Conservation (phyloP, 106 monocot species). For the Agapanthus africanus region DNA sequence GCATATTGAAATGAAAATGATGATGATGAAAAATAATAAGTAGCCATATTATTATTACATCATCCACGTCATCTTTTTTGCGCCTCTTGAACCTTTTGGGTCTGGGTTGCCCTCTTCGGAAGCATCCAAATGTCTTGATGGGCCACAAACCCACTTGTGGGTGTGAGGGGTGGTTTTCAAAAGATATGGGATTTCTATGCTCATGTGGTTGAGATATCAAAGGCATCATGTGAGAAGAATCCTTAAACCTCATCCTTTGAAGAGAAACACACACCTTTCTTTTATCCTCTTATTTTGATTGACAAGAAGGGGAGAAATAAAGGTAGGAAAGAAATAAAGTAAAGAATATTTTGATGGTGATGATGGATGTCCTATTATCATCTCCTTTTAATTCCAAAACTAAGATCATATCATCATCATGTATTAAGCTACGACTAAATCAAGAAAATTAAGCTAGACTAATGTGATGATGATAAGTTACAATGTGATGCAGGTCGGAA, state of each 20-base stretch:
- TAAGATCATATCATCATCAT: neutral
- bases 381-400: neutral
- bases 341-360: no score
- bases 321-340: no score
- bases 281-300: no score
- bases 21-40: no score
- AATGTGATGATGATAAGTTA: neutral
- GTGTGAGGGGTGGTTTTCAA: no score
- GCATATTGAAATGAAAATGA: no score
- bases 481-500: neutral
- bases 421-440: neutral
- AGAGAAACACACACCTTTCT: neutral
- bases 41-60: no score
- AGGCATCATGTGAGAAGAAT: slow-evolving; percentile 2
- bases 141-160: neutral
- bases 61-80: no score
- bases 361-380: neutral
- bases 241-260: slow-evolving; percentile 4
- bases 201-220: neutral
- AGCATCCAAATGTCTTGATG: neutral
- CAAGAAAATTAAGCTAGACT: neutral
- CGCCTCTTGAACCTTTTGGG: neutral
- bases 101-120: neutral
- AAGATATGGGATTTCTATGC: neutral
- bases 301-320: no score